Evolutionary conservation across 108 stramenopile genomes (phyloP).

Genomic region (Cyclotella atomus): DNA sequence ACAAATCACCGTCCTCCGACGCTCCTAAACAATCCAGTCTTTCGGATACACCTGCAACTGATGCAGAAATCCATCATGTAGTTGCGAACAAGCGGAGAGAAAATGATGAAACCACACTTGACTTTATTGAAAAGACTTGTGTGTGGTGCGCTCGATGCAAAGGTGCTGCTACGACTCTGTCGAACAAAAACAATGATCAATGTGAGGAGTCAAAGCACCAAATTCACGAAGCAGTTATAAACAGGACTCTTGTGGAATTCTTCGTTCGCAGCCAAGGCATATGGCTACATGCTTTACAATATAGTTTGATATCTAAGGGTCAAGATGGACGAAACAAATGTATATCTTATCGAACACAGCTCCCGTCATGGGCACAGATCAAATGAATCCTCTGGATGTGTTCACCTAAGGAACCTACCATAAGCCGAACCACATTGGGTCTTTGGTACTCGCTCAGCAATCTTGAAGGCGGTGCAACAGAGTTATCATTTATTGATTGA

Average conservation of each 20-base stretch:
- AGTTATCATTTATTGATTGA: no score
- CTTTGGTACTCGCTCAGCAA: no score
- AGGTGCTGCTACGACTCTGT: no score
- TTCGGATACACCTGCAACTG: conserved; percentile 72
- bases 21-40: conserved; percentile 22
- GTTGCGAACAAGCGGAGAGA: conserved; percentile 37
- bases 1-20: neutral
- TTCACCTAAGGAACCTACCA: no score
- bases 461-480: no score
- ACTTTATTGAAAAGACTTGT: conserved; percentile 81
- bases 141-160: conserved; percentile 83
- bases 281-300: conserved; percentile 87
- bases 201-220: neutral
- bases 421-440: no score
- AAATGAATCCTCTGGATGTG: no score
- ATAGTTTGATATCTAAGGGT: conserved; percentile 51
- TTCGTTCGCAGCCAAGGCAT: conserved; percentile 80
- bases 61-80: conserved; percentile 58
- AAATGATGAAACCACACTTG: conserved; percentile 63
- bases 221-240: conserved; percentile 17
- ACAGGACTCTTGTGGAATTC: conserved; percentile 64
- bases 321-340: conserved; percentile 10
- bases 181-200: conserved; percentile 23
- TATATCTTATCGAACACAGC: conserved; percentile 18
- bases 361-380: conserved; percentile 40